phyloP scores from a whole-genome alignment of 139 green algal genomes.

The Coccomyxa sp. region DNA sequence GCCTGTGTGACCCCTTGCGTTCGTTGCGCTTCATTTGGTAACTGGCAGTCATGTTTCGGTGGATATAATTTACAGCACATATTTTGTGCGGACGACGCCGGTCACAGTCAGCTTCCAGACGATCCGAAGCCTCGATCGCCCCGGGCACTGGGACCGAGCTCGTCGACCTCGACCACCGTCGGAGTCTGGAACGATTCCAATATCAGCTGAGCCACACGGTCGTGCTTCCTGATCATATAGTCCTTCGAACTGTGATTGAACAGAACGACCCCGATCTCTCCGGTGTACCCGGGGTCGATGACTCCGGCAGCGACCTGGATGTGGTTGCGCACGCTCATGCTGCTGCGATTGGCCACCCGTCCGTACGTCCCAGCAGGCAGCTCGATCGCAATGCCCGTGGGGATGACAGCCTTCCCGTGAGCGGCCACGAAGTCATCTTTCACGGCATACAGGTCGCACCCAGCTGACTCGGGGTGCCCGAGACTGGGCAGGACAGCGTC shows the following conservation, averaged over 20 bases:
- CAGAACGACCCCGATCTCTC: not conserved
- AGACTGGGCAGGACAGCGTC: not conserved
- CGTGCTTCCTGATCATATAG: not conserved
- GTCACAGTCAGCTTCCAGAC: not conserved
- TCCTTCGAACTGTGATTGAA: not conserved
- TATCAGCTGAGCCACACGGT: not conserved
- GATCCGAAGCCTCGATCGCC: not conserved
- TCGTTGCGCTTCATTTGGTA: not conserved
- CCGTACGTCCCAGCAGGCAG: not conserved
- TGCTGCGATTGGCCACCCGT: not conserved
- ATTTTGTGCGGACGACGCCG: not conserved
- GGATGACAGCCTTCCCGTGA: not conserved
- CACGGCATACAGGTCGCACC: not conserved
- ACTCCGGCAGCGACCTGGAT: not conserved
- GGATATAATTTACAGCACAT: conserved; percentile 2
- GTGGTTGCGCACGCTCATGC: not conserved
- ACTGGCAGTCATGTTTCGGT: not conserved
- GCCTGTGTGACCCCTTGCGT: not conserved
- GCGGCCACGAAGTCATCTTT: not conserved
- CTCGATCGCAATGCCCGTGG: not conserved
- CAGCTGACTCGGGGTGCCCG: not conserved
- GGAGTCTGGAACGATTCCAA: not conserved
- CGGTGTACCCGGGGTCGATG: not conserved
- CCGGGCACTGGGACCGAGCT: not conserved
- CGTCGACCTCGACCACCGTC: not conserved